phyloP scores from a whole-genome alignment of 495 filamentous ascomycete genomes.

The Daldinia loculata region DNA sequence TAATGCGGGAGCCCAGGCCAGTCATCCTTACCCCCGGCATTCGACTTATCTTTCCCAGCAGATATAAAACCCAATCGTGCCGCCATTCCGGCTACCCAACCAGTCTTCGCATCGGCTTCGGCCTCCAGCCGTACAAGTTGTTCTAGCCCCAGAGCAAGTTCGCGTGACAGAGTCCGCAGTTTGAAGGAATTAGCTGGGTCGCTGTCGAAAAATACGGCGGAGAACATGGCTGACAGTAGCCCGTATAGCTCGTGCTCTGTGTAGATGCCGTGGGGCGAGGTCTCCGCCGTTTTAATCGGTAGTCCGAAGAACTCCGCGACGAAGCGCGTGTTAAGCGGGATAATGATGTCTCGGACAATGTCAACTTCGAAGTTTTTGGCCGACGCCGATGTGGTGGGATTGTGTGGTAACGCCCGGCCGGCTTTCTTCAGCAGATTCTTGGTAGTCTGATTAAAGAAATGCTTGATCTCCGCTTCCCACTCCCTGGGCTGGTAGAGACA shows the following conservation, averaged over 20 bases:
- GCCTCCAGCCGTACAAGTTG: constrained; percentile 67
- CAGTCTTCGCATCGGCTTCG: constrained; percentile 64
- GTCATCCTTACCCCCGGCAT: constrained; percentile 43
- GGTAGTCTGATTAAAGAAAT: constrained; percentile 68
- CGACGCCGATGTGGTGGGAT: constrained; percentile 43
- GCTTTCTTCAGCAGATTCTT: constrained; percentile 67
- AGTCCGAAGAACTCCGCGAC: constrained; percentile 70
- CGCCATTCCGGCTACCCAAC: constrained; percentile 63
- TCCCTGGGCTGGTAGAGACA: constrained; percentile 62
- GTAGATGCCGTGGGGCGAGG: constrained; percentile 69
- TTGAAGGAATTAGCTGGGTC: constrained; percentile 57
- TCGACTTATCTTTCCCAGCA: constrained; percentile 27
- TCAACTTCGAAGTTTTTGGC: constrained; percentile 62
- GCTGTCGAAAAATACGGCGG: constrained; percentile 53
- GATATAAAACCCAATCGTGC: constrained; percentile 32
- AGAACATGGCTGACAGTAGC: constrained; percentile 69
- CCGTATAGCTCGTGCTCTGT: constrained; percentile 77
- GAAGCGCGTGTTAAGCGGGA: constrained; percentile 70
- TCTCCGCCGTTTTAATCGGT: constrained; percentile 70
- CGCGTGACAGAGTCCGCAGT: constrained; percentile 64
- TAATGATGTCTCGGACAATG: constrained; percentile 72
- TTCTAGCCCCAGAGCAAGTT: constrained; percentile 69
- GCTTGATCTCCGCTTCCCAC: constrained; percentile 65
- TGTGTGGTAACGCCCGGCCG: constrained; percentile 55
- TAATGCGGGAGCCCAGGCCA: constrained; percentile 66